Percentiles rank a stretch among this genome's conserved stretches.
Conservation (phyloP, 169 alveolate genomes). For the Miamiensis avidus region DNA sequence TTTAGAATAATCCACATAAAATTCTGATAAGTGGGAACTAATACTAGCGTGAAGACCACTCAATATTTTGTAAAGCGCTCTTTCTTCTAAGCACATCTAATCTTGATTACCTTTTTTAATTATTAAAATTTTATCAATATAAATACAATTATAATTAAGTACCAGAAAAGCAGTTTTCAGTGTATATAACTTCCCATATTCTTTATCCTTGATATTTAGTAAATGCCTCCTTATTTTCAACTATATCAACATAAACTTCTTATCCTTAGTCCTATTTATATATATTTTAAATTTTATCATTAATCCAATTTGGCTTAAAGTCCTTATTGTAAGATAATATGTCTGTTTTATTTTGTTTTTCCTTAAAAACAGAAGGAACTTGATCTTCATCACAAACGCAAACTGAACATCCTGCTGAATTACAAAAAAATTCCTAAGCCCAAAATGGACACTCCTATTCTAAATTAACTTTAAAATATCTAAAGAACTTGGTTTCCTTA, state of each 20-base stretch:
- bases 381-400: conserved; percentile 60
- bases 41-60: conserved; percentile 41
- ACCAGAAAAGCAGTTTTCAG: conserved; percentile 64
- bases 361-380: not conserved
- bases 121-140: not conserved
- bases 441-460: conserved; percentile 67
- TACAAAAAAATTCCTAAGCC: conserved; percentile 56
- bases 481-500: conserved; percentile 46
- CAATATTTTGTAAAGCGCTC: conserved; percentile 41
- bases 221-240: conserved; percentile 54
- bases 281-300: not conserved
- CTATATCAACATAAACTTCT: conserved; percentile 59
- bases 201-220: conserved; percentile 67
- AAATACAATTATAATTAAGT: not conserved
- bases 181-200: conserved; percentile 66
- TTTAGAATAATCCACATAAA: conserved; percentile 35
- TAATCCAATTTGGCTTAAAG: not conserved
- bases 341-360: not conserved
- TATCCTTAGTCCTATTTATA: conserved; percentile 31
- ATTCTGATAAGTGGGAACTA: conserved; percentile 30
- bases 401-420: conserved; percentile 53
- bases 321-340: not conserved
- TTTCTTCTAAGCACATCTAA: conserved; percentile 37
- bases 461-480: conserved; percentile 59
- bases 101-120: not conserved